Evolutionary conservation across 2,329 filamentous ascomycete genomes (phyloP), one percentile per base, ranked within the genome.

Genomic region (Sporothrix inflata): DNA sequence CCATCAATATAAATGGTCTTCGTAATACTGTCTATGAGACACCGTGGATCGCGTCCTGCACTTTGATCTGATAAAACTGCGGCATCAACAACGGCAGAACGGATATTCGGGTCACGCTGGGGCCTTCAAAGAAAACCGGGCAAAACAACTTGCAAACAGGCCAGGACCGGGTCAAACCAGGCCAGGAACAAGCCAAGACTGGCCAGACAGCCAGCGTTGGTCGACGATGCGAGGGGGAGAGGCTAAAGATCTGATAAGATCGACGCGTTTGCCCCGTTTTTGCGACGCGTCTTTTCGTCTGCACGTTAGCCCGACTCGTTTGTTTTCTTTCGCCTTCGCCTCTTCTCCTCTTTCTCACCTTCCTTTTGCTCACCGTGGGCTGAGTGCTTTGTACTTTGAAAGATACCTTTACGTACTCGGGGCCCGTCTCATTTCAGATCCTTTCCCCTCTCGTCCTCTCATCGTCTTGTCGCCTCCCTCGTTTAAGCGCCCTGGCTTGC

Each of bases 171-270:
- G n/a, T 38, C 30, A 61, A 38, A 12, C 34, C 60, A 45, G 40
- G 6, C 7, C 19, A 38, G 57, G 19, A 38, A 34, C 55, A 38
- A n/a, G 60, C 40, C 60, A 45, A 65, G 60, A 45, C 3, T 40
- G 7, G 7, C 30, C 19, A n/a, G 24, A 63, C 1, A 7, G 21
- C 19, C 30, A 71, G 40, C 34, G 12, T 27, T 5, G 16, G 45
- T 51, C n/a, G 40, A 24, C 12, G 55, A 65, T 19, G 19, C 2
- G 42, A 14, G 4, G 57, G 19, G 55, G 55, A 9, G 24, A 11
- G 11, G 4, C 45, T 5, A 55, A 42, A 65, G 72, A 73, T 73
- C 63, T 72, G 72, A 73, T 73, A 67, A 72, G 72, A 72, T 72
- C 53, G n/a, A 21, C 69, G 45, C 38, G 61, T 49, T 19, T 19